Percentiles rank a stretch among this genome's conserved stretches.
phyloP scores from a whole-genome alignment of 805 yeast genomes.

The Yarrowia deformans region DNA sequence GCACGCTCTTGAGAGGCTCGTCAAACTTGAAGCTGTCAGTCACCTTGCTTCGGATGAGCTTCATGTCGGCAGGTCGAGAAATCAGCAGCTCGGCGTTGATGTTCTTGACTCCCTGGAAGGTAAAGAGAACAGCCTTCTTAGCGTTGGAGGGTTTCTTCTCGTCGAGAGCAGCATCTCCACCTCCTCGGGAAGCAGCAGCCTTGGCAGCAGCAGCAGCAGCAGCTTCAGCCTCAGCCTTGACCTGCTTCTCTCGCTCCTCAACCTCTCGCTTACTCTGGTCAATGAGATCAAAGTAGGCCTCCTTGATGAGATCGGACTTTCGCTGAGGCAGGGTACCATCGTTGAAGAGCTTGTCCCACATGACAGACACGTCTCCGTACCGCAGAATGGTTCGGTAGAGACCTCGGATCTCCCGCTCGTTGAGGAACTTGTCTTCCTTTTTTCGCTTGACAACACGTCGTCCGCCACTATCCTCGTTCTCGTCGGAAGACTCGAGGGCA shows the following conservation, averaged over 20 bases:
- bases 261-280: conserved; percentile 67
- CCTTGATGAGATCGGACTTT: conserved; percentile 77
- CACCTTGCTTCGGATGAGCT: conserved; percentile 62
- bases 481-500: conserved; percentile 56
- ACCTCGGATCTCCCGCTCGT: conserved; percentile 86
- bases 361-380: conserved; percentile 74
- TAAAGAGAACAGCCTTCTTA: conserved; percentile 87
- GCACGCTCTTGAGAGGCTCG: conserved; percentile 75
- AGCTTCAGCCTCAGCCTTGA: conserved; percentile 47
- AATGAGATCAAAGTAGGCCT: conserved; percentile 76
- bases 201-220: conserved; percentile 49
- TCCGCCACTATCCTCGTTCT: conserved; percentile 54
- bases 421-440: conserved; percentile 57
- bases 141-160: conserved; percentile 69
- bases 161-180: conserved; percentile 56
- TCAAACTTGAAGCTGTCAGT: conserved; percentile 65
- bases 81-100: conserved; percentile 88
- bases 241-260: conserved; percentile 56
- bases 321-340: conserved; percentile 90
- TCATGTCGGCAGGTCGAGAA: conserved; percentile 85
- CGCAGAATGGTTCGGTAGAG: conserved; percentile 82
- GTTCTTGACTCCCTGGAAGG: conserved; percentile 84
- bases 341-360: conserved; percentile 84
- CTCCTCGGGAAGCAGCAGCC: conserved; percentile 44
- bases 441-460: conserved; percentile 49